These are phyloP conservation scores for Stagonosporopsis tanaceti DNA, from an alignment of 2,329 filamentous ascomycete species.

Conservation along the genomic window DNA sequence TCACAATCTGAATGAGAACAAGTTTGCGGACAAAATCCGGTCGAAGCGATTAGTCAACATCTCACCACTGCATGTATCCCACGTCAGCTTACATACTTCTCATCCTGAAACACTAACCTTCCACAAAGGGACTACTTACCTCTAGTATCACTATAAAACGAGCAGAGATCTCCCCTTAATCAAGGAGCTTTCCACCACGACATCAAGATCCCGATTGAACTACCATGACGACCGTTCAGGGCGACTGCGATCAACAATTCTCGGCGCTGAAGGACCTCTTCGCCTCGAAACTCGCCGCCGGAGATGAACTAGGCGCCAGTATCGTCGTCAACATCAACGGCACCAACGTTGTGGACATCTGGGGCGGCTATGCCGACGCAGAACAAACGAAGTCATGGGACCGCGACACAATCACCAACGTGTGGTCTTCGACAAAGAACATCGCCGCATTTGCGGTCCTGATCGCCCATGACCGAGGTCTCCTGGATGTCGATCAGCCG, in stretches of 20 bases:
- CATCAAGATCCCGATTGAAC: background rate
- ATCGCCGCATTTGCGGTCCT: conserved; percentile 19
- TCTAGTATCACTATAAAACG: background rate
- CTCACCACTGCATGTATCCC: background rate
- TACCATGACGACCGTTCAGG: conserved; percentile 22
- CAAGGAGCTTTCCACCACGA: background rate
- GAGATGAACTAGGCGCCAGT: conserved; percentile 24
- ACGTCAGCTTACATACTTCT: background rate
- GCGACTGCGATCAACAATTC: conserved; percentile 23
- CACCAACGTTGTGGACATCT: conserved; percentile 25
- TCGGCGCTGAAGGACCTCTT: conserved; percentile 12
- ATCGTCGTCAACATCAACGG: conserved; percentile 26
- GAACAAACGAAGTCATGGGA: conserved; percentile 16
- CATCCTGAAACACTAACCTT: background rate
- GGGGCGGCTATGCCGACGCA: conserved; percentile 23
- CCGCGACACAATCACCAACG: conserved; percentile 26
- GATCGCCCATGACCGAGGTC: conserved; percentile 22
- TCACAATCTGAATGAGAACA: too few relatives aligned
- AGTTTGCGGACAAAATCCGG: too few relatives aligned
- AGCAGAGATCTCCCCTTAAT: background rate
- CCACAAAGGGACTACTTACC: background rate
- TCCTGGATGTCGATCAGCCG: conserved; percentile 22
- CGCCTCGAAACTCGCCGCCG: conserved; percentile 20
- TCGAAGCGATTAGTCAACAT: background rate
- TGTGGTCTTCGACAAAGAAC: conserved; percentile 26